Conservation (phyloP, 2,329 filamentous ascomycete species). For the Trichoderma oligosporum region DNA sequence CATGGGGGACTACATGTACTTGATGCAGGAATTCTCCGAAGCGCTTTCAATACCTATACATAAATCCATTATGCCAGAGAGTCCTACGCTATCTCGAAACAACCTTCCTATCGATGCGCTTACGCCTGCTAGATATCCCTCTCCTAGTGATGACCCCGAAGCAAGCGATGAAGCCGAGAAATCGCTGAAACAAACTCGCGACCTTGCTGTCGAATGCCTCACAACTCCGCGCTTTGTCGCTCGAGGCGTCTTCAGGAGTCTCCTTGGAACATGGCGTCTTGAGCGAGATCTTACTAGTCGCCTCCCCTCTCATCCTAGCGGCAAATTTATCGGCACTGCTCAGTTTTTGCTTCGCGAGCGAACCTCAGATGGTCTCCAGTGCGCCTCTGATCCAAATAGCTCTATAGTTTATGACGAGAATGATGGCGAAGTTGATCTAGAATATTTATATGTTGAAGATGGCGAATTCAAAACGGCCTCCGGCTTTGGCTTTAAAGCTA, state of each 20-base stretch:
- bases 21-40: slow-evolving; percentile 67
- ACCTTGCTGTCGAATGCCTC: slow-evolving; percentile 40
- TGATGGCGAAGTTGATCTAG: slow-evolving; percentile 39
- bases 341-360: slow-evolving; percentile 60
- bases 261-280: slow-evolving; percentile 67
- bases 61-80: slow-evolving; percentile 27
- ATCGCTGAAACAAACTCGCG: slow-evolving; percentile 46
- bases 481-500: slow-evolving; percentile 56
- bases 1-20: slow-evolving; percentile 75
- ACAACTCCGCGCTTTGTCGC: slow-evolving; percentile 53
- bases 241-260: slow-evolving; percentile 63
- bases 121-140: slow-evolving; percentile 53
- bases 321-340: slow-evolving; percentile 61
- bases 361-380: slow-evolving; percentile 50
- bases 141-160: slow-evolving; percentile 36
- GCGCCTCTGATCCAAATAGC: slow-evolving; percentile 22
- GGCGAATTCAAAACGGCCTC: slow-evolving; percentile 59
- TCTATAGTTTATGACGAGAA: slow-evolving; percentile 18
- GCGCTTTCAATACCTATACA: slow-evolving; percentile 51
- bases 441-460: slow-evolving; percentile 67
- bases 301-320: slow-evolving; percentile 57
- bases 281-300: slow-evolving; percentile 53
- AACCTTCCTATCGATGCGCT: slow-evolving; percentile 49
- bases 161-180: slow-evolving; percentile 37
- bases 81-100: slow-evolving; percentile 38